Evolutionary conservation across 306 rosid genomes (phyloP), one percentile per base, ranked within the genome.

Genomic region (Quercus aquifolioides): DNA sequence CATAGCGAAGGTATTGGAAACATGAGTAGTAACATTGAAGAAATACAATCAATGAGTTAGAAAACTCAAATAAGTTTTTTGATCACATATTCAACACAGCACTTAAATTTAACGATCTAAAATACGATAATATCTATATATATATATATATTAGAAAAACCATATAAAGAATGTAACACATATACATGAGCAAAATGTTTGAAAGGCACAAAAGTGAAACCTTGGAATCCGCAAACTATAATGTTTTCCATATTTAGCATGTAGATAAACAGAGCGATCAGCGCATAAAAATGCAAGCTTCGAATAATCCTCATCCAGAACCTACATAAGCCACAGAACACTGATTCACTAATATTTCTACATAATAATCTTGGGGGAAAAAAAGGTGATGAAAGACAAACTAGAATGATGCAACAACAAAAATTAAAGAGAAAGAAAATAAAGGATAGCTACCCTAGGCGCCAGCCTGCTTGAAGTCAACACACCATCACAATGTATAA

Each of bases 201-300:
- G 41, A 15, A 23, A 73, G 62, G 56, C 38, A 26, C 11, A 38
- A 78, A 81, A 74, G 78, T 57, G 25, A 56, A 87, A 94, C 97
- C 98, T 92, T 8, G 99, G 99, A 76, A 94, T 91, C 63, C 99
- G 92, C 92, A 94, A 69, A 76, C 73, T 91, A 82, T 89, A 76
- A 82, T 94, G 99, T 71, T 92, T 92, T 85, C 99, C 99, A 75
- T 94, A 94, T 82, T 92, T 94, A 9, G 99, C 99, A 80, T 94
- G 99, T 8, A 94, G 84, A 83, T 13, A 63, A 80, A 94, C 80
- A 54, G 92, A 88, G 43, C 99, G 99, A 79, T 94, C 94, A 67
- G 99, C 94, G 77, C 99, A 94, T 68, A 94, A 82, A 83, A 92
- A 92, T 54, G 99, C 99, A 69, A 94, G 83, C 88, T 94, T 94